Base-by-base conservation (phyloP, 23 red algal genomes). In the Chondrus crispus region DNA sequence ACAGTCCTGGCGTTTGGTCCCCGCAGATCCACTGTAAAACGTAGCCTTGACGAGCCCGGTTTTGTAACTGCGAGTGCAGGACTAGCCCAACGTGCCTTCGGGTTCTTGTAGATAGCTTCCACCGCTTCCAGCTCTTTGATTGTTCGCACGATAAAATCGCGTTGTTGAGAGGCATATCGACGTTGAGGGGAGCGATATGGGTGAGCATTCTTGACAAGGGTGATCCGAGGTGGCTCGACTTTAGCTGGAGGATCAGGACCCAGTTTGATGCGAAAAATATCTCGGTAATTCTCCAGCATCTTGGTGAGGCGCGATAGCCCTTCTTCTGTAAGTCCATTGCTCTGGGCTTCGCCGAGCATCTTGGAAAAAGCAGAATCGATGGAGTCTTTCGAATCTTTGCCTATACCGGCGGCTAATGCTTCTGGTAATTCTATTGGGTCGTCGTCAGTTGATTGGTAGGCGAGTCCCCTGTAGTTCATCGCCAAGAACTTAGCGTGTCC, bases 21-120 rank as follows among this genome's bases (percentile, higher is more conserved):
- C 71, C 71, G 35, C 71, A 76, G 43, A 76, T 76, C 71, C 28
- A 76, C 71, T 10, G 71, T 76, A 8, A 76, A 76, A n/a, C 71
- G 8, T 47, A 76, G 43, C 39, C 44, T 76, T 39, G 71, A 40
- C 44, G 71, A 45, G 6, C 71, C 71, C 39, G 71, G 71, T 39
- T 76, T 76, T 22, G 71, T 28, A 6, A 76, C 71, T 42, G 29
- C 71, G 43, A 76, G 71, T 76, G 71, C 71, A 5, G 71, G 71
- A 39, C 71, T 76, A 40, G 36, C 9, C 71, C 71, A 76, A 42
- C 43, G 36, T 26, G 71, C 71, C n/a, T 4, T 8, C 7, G 71
- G 71, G 5, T 76, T 76, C 71, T 47, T 76, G 19, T 20, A 47
- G 38, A 76, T 20, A 20, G 71, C 29, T 6, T 20, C 6, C 26